Percentiles rank a stretch among this genome's conserved stretches.
These are phyloP conservation scores for Castanopsis chinensis DNA, from an alignment of 306 rosid species.

Conservation along the genomic window DNA sequence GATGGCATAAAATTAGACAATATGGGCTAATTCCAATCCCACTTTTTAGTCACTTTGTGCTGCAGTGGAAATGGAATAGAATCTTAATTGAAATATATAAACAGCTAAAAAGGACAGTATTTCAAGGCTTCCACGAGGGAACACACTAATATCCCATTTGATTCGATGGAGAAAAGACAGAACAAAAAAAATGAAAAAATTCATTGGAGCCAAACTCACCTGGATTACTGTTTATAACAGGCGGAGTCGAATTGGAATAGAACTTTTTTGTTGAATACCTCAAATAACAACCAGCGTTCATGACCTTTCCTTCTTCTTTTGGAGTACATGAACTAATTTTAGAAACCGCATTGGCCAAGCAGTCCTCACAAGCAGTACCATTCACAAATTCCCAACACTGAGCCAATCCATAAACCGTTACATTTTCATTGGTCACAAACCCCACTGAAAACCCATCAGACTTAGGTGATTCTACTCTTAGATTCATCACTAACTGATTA, in stretches of 20 bases:
- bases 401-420: conserved; percentile 63
- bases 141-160: background rate
- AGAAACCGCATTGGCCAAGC: conserved; percentile 45
- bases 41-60: no score
- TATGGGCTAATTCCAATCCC: no score
- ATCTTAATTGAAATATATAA: background rate
- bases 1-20: no score
- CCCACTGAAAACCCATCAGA: conserved; percentile 50
- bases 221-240: conserved; percentile 8
- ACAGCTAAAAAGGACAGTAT: no score
- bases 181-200: background rate
- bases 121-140: background rate
- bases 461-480: conserved; percentile 38
- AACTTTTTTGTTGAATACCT: conserved; percentile 55
- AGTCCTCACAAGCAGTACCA: conserved; percentile 35
- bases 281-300: conserved; percentile 69
- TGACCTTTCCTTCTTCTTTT: conserved; percentile 58
- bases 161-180: background rate
- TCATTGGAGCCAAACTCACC: conserved; percentile 29
- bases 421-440: conserved; percentile 25
- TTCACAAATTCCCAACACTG: conserved; percentile 68
- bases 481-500: conserved; percentile 41
- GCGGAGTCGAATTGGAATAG: conserved; percentile 37
- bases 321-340: conserved; percentile 42
- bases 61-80: background rate